phyloP scores from a whole-genome alignment of 2,329 filamentous ascomycete genomes.

The Xylariaceae sp. region DNA sequence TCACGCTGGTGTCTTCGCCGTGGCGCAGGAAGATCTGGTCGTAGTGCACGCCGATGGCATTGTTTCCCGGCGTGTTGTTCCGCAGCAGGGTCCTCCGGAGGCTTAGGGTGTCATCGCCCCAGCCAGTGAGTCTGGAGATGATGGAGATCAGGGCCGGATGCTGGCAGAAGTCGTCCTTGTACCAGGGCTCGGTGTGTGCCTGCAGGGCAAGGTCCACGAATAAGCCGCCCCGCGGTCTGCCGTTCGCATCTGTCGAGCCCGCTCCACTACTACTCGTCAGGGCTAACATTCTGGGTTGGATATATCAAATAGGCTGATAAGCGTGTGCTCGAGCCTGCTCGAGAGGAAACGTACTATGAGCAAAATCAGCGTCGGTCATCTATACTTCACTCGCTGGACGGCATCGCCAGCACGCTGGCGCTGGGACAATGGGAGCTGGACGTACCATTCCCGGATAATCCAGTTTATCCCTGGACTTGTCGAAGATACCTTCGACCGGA shows the following conservation, averaged over 20 bases:
- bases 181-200: constrained; percentile 46
- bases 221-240: constrained; percentile 12
- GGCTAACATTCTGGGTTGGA: too few species aligned
- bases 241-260: constrained; percentile 25
- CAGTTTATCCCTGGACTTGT: constrained; percentile 25
- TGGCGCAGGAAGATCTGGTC: constrained; percentile 51
- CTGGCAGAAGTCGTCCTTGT: constrained; percentile 46
- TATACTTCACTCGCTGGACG: too few species aligned
- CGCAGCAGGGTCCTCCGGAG: constrained; percentile 43
- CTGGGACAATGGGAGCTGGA: too few species aligned
- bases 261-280: constrained; percentile 9
- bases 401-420: too few species aligned
- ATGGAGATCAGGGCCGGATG: constrained; percentile 43
- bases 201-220: constrained; percentile 41
- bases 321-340: too few species aligned
- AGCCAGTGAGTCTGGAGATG: constrained; percentile 43
- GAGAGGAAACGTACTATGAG: too few species aligned
- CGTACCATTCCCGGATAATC: constrained; percentile 26
- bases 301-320: too few species aligned
- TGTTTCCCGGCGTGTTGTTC: constrained; percentile 49
- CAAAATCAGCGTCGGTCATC: too few species aligned
- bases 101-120: constrained; percentile 40
- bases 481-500: constrained; percentile 33
- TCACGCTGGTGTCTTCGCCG: constrained; percentile 46
- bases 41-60: constrained; percentile 53